Conservation (phyloP, 371 early-diverging fungal species). For the Enterospora canceri region DNA sequence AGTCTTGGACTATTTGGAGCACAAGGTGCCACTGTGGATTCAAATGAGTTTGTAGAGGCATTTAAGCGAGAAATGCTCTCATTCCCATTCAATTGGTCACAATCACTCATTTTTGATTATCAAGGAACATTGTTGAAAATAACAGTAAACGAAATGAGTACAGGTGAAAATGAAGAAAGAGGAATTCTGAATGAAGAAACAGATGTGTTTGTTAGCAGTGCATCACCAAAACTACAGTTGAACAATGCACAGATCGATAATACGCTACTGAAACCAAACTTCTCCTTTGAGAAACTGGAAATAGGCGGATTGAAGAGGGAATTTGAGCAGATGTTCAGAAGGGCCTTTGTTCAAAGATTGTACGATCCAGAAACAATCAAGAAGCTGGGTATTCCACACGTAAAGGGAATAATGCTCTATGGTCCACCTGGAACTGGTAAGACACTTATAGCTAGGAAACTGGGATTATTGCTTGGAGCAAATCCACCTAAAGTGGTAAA, state of each 20-base stretch:
- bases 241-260: conserved; percentile 28
- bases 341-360: conserved; percentile 95
- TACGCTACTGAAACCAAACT: conserved; percentile 64
- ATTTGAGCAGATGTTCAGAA: conserved; percentile 85
- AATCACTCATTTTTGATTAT: conserved; percentile 35
- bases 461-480: conserved; percentile 90
- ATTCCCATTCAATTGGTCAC: conserved; percentile 43
- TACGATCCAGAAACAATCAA: conserved; percentile 78
- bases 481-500: conserved; percentile 88
- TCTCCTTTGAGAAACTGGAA: conserved; percentile 92
- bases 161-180: conserved; percentile 4
- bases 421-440: conserved; percentile 97
- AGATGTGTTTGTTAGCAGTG: conserved; percentile 29
- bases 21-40: conserved; percentile 21
- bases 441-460: conserved; percentile 93
- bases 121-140: conserved; percentile 10
- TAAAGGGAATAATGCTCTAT: conserved; percentile 69
- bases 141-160: conserved; percentile 30
- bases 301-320: conserved; percentile 96
- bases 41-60: conserved; percentile 21
- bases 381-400: conserved; percentile 87
- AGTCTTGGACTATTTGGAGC: not conserved
- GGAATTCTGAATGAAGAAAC: conserved; percentile 40
- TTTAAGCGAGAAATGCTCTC: conserved; percentile 14
- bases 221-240: conserved; percentile 22